phyloP scores from a whole-genome alignment of 1,284 basidiomycete species.

The Leccinum subatratum region DNA sequence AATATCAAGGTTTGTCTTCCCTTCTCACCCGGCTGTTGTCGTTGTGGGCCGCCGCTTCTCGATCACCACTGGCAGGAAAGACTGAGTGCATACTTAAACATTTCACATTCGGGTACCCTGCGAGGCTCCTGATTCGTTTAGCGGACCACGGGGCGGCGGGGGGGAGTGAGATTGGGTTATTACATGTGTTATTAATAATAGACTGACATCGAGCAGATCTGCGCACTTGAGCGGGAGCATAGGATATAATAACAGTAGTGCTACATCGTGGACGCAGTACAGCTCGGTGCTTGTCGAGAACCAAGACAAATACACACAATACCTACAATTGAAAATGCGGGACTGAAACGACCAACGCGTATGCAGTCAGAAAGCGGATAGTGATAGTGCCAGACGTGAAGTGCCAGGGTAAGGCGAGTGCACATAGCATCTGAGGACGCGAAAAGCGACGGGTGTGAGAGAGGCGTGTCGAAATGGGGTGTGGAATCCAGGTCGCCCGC shows the following conservation, averaged over 20 bases:
- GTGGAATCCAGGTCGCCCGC: constrained; percentile 21
- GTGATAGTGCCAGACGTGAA: constrained; percentile 22
- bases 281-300: constrained; percentile 28
- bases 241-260: constrained; percentile 26
- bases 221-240: no score
- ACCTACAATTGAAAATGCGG: constrained; percentile 29
- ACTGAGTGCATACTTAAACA: no score
- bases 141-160: no score
- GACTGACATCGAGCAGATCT: no score
- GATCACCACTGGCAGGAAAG: no score
- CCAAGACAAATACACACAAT: constrained; percentile 30
- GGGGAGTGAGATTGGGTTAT: no score
- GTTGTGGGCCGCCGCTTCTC: no score
- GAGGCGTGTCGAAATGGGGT: constrained; percentile 8
- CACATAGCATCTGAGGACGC: constrained; percentile 14
- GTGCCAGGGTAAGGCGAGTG: constrained; percentile 22
- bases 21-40: no score
- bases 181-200: no score
- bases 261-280: constrained; percentile 34
- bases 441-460: constrained; percentile 3
- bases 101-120: no score
- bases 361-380: constrained; percentile 27
- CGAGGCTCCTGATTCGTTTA: no score
- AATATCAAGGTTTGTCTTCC: no score
- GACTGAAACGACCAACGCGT: constrained; percentile 26